Evolutionary conservation across 352 stramenopile species (phyloP), one percentile per base, ranked within the genome.

Genomic region (Pythium coloratum): DNA sequence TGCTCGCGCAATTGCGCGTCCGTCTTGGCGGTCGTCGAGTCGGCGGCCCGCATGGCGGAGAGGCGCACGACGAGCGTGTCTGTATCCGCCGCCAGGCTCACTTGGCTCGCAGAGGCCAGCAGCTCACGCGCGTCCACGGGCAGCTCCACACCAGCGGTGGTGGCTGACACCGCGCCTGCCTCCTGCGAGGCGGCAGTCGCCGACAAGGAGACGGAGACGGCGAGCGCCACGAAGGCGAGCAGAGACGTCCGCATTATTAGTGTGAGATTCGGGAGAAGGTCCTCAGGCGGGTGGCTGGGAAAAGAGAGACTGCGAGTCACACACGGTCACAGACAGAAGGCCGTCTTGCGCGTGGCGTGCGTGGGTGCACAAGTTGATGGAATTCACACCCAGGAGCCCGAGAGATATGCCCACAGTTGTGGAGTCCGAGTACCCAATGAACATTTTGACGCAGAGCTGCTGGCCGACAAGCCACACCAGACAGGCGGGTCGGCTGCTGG

Each of bases 31-130:
- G 33, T 66, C 9, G 64, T 67, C 20, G 57, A 53, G 9, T 62
- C 20, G 20, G 20, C 61, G 6, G 59, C 53, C 55, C 40, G 10
- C 36, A 80, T 77, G 18, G 67, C 58, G 51, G 71, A 67, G 18
- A 91, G 63, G 38, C 82, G 80, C 4, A 79, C 79, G 62, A 75
- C 78, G 24, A 71, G 54, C 58, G 66, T 44, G 36, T 67, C 66
- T 18, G 67, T 59, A 26, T 71, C 28, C 10, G 53, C 50, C 32
- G 59, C 53, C 32, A 71, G 55, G 20, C 62, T 49, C n/a, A 54
- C 55, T 42, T 59, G 42, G 2, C 62, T 59, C 24, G 59, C 51
- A 8, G 50, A 24, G 46, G 55, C 32, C 10, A 66, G 28, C 16
- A 71, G 64, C 50, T 61, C 49, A 26, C 50, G 56, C 20, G 64